These are phyloP conservation scores for Ormosia emarginata DNA, from an alignment of 306 rosid genomes.

Conservation along the genomic window DNA sequence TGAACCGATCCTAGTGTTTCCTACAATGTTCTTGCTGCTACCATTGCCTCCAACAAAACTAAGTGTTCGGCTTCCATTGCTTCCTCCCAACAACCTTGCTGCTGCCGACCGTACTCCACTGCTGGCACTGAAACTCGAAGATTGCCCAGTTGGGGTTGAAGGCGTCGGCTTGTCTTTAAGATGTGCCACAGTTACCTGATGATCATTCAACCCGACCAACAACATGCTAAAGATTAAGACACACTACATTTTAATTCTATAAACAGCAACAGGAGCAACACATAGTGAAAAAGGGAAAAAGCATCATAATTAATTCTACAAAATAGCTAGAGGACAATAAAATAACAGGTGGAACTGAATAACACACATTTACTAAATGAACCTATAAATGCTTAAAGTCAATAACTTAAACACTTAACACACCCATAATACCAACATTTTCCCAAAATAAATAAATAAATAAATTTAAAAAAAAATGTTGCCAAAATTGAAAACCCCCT, in stretches of 20 bases:
- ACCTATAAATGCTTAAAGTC: background rate
- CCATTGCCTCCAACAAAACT: slow-evolving; percentile 96
- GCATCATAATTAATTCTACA: background rate
- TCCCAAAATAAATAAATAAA: background rate
- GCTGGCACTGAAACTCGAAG: slow-evolving; percentile 72
- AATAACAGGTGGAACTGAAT: background rate
- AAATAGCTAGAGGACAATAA: background rate
- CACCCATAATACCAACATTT: background rate
- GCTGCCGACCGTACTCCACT: slow-evolving; percentile 94
- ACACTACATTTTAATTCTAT: background rate
- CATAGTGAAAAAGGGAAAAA: background rate
- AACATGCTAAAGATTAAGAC: background rate
- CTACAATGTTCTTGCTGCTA: slow-evolving; percentile 65
- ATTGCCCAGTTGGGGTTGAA: slow-evolving; percentile 59
- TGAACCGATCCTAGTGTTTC: slow-evolving; percentile 70
- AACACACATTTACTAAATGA: background rate
- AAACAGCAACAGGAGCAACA: background rate
- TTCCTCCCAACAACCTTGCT: slow-evolving; percentile 77
- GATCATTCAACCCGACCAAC: slow-evolving; percentile 18
- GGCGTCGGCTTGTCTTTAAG: slow-evolving; percentile 85
- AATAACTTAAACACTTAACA: background rate
- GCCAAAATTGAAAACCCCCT: background rate
- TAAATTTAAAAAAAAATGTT: background rate
- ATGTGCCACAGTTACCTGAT: slow-evolving; percentile 74
- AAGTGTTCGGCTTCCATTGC: slow-evolving; percentile 87